These are phyloP conservation scores for Hansenula anomala DNA, from an alignment of 1,139 yeast species.

Conservation along the genomic window DNA sequence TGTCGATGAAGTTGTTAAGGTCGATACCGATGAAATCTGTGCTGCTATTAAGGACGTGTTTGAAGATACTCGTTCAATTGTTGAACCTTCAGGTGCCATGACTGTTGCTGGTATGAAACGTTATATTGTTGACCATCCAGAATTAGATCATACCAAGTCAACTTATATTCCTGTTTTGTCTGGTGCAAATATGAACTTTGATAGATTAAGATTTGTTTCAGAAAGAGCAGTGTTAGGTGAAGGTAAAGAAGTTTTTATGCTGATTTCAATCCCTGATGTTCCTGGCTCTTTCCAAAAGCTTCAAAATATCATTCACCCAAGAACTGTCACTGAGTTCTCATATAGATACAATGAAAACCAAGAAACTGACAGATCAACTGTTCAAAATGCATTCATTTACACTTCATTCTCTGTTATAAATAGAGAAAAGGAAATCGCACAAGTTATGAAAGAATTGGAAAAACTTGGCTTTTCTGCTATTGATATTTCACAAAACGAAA, in stretches of 20 bases:
- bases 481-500: constrained; percentile 86
- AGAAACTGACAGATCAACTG: constrained; percentile 26
- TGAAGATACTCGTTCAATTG: constrained; percentile 89
- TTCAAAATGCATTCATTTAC: constrained; percentile 67
- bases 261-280: constrained; percentile 83
- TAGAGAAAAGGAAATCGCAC: constrained; percentile 52
- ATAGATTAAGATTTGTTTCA: constrained; percentile 91
- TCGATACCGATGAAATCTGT: constrained; percentile 90
- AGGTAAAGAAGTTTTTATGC: constrained; percentile 91
- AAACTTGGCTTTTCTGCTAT: constrained; percentile 60
- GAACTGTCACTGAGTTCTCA: constrained; percentile 89
- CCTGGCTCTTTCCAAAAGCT: constrained; percentile 86
- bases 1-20: constrained; percentile 85
- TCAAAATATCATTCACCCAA: constrained; percentile 73
- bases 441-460: constrained; percentile 36
- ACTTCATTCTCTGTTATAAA: constrained; percentile 82
- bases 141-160: constrained; percentile 64
- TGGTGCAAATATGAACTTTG: constrained; percentile 98
- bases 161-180: constrained; percentile 83
- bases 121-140: constrained; percentile 62
- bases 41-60: constrained; percentile 97
- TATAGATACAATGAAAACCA: constrained; percentile 57
- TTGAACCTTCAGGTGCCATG: constrained; percentile 97
- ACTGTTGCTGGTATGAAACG: constrained; percentile 92
- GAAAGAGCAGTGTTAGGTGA: constrained; percentile 98